Conservation (phyloP, 2,329 filamentous ascomycete species). For the Colletotrichum karsti region DNA sequence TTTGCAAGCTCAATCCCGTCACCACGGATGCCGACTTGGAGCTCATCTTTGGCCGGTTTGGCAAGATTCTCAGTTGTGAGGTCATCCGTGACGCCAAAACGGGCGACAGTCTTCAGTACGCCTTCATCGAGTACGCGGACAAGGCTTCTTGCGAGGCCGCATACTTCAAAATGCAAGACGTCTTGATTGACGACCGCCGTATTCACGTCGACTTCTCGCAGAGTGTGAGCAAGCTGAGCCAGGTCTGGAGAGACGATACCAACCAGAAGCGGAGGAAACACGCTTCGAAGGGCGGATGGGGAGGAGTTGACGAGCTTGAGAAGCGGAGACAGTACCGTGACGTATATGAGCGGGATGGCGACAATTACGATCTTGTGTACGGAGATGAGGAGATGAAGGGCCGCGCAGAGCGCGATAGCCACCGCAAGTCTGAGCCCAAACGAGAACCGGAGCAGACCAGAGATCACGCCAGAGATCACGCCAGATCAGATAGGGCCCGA, state of each 20-base stretch:
- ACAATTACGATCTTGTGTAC: constrained; percentile 82
- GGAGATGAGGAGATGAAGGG: constrained; percentile 74
- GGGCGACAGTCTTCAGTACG: constrained; percentile 94
- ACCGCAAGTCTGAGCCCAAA: constrained; percentile 28
- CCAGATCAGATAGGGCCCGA: constrained; percentile 30
- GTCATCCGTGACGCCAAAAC: constrained; percentile 95
- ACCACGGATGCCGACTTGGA: constrained; percentile 94
- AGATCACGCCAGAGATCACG: constrained; percentile 25
- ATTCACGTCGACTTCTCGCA: constrained; percentile 99
- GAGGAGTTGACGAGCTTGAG: constrained; percentile 87
- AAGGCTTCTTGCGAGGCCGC: constrained; percentile 93
- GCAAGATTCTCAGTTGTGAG: constrained; percentile 93
- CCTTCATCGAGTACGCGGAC: constrained; percentile 96
- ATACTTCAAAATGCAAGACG: constrained; percentile 98
- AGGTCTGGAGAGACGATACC: constrained; percentile 86
- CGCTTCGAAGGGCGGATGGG: constrained; percentile 79
- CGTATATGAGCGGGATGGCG: constrained; percentile 53
- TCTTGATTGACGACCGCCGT: constrained; percentile 94
- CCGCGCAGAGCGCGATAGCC: constrained; percentile 51
- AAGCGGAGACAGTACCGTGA: constrained; percentile 89
- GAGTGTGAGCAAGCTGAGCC: constrained; percentile 87
- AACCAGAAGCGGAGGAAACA: constrained; percentile 76
- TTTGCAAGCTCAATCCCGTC: constrained; percentile 98
- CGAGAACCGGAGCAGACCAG: constrained; percentile 18
- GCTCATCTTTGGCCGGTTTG: constrained; percentile 96